Evolutionary conservation across 371 early-diverging fungal genomes (phyloP), one percentile per base, ranked within the genome.

Genomic region (Rhizopus stolonifer): DNA sequence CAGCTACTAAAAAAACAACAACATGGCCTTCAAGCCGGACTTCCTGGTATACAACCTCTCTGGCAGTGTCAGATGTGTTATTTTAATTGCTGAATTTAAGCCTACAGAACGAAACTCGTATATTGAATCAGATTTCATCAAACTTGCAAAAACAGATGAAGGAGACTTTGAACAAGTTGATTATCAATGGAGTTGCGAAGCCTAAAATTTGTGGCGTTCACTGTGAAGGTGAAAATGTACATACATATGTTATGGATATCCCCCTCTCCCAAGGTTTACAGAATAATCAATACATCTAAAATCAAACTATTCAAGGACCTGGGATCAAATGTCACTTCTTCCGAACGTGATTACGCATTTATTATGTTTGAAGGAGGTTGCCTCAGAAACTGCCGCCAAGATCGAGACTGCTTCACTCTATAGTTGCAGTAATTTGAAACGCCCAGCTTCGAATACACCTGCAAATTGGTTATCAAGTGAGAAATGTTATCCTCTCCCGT

Each of bases 321-420:
- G 49, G 50, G n/a, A 54, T 46, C 60, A 60, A 54, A 54, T 50
- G 7, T 49, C 60, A 29, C 24, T 50, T 24, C 60, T 60, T 18
- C 54, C 54, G 43, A 54, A 22, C 31, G 24, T 59, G 1, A 42
- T 59, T 19, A 53, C 4, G 29, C 53, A 59, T 49, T 21, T 59
- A 38, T 11, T 58, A 32, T 53, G 36, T 49, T 49, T 59, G 21
- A 53, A 59, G 46, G 36, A 21, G 9, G 38, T 59, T 53, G 47
- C 34, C 33, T 29, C 6, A n/a, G 44, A 53, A 29, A 59, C 54
- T 53, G 54, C 60, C 10, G 25, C 46, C 25, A 59, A 59, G 36
- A 34, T 52, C 22, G 58, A 58, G 46, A 22, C 46, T 22, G 47
- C 47, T 46, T 17, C 23, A 11, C 18, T 49, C 15, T 59, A 24